These are phyloP conservation scores for Brassica balearica DNA, from an alignment of 441 rosid genomes.

Conservation along the genomic window DNA sequence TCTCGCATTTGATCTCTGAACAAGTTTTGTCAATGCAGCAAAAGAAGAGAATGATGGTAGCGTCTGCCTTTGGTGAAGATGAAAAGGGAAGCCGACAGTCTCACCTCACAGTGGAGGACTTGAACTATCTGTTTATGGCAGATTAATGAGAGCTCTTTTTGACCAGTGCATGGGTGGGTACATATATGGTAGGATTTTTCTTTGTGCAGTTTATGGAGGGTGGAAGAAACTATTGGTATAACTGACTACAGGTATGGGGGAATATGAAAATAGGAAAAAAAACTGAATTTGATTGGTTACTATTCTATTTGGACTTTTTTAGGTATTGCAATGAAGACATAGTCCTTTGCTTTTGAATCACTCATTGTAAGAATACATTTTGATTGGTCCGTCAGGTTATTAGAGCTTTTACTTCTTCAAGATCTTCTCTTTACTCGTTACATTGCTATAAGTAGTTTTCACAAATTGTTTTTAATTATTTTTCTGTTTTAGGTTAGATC, in stretches of 20 bases:
- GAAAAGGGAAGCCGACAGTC: slow-evolving; percentile 72
- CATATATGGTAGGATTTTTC: slow-evolving; percentile 35
- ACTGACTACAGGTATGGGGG: slow-evolving; percentile 34
- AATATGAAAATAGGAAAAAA: slow-evolving; percentile 22
- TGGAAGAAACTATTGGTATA: slow-evolving; percentile 8
- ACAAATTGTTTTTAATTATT: neutral
- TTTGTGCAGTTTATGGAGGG: slow-evolving; percentile 34
- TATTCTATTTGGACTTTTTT: slow-evolving; percentile 19
- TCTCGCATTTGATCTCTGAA: slow-evolving; percentile 5
- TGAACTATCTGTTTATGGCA: slow-evolving; percentile 82
- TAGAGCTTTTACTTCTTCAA: slow-evolving; percentile 7
- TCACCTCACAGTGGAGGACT: slow-evolving; percentile 82
- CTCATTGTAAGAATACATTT: slow-evolving; percentile 28
- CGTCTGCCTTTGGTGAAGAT: slow-evolving; percentile 95
- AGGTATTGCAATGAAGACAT: slow-evolving; percentile 31
- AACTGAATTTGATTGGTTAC: slow-evolving; percentile 30
- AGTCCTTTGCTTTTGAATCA: slow-evolving; percentile 19
- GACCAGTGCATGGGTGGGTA: slow-evolving; percentile 30
- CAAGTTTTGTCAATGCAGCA: slow-evolving; percentile 52
- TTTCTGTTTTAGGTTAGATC: neutral
- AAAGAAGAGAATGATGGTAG: slow-evolving; percentile 95
- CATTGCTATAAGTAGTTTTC: neutral
- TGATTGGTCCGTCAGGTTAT: neutral
- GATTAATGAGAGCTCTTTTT: slow-evolving; percentile 48
- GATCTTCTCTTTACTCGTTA: neutral